Percentiles rank a stretch among this genome's conserved stretches.
Conservation (phyloP, 805 yeast species). For the Ogataea minuta region DNA sequence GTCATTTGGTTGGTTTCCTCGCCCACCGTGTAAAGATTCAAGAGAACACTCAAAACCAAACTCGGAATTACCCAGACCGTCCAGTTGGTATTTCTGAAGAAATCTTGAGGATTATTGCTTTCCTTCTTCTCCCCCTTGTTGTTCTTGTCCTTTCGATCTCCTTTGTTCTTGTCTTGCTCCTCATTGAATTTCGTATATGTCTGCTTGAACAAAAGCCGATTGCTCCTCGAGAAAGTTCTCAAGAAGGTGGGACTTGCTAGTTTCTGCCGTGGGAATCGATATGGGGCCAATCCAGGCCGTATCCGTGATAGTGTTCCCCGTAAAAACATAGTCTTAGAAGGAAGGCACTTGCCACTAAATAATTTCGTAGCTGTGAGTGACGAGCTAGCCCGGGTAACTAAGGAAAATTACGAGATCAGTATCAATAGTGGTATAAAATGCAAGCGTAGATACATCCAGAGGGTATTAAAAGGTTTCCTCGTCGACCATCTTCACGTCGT, state of each 20-base stretch:
- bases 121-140: constrained; percentile 13
- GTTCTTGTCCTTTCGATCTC: constrained; percentile 15
- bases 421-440: constrained; percentile 2
- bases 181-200: constrained; percentile 10
- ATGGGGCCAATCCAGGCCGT: constrained; percentile 2
- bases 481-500: constrained; percentile 30
- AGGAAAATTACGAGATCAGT: no score
- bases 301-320: constrained; percentile 1
- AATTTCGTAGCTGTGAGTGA: background rate
- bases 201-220: constrained; percentile 14
- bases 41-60: constrained; percentile 23
- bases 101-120: constrained; percentile 11
- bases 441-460: constrained; percentile 2
- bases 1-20: constrained; percentile 49
- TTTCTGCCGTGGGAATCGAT: background rate
- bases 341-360: constrained; percentile 7
- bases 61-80: constrained; percentile 31
- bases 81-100: constrained; percentile 19
- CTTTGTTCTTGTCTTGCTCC: constrained; percentile 9
- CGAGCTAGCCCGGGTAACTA: constrained; percentile 8
- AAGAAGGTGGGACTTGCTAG: background rate
- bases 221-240: constrained; percentile 19
- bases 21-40: constrained; percentile 17
- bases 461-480: constrained; percentile 35
- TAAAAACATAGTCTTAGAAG: constrained; percentile 4